Evolutionary conservation across 192 early-diverging fungal species (phyloP), one percentile per base, ranked within the genome.

Genomic region (Coemansia sp.): DNA sequence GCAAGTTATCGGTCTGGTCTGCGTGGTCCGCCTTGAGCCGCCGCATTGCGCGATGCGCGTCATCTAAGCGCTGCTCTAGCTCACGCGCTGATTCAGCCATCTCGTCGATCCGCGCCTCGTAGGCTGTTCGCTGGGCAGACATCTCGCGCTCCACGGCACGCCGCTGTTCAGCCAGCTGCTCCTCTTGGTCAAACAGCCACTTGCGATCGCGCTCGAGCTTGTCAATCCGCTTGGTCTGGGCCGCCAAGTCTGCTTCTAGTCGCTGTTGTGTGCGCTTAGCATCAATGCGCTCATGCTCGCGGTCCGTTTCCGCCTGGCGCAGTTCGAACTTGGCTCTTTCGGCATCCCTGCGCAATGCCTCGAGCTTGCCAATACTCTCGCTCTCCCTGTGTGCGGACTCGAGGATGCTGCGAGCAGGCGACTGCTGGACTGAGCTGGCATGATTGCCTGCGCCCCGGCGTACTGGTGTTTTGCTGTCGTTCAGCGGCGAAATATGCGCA

Each of bases 131-230:
- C 40, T 83, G 68, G 3, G 75, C 70, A 48, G 87, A 72, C 66
- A 78, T 66, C 8, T 81, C 72, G 46, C 83, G 69, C 40, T 87
- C 79, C 10, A 79, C 70, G 42, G 89, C 84, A 9, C 89, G 65
- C 4, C 63, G 69, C 20, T 61, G 56, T 33, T 75, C 69, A 7
- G 49, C 65, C 42, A 68, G 63, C 13, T 59, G 58, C 77, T 86
- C 83, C 34, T 87, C 83, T 42, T 86, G 84, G 11, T 85, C 81
- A 17, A 77, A 75, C 42, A 91, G 70, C 69, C 85, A 87, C 54
- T 73, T 65, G 17, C 85, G 82, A 38, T 89, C 85, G 25, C 79
- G 81, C 67, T 91, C 86, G 58, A 88, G 71, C 48, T 74, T 75
- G 60, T 89, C 84, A 9, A 84, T 63, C 19, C 86, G 75, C 9